phyloP scores from a whole-genome alignment of 192 early-diverging fungal species.

The Helicostylum pulchrum region DNA sequence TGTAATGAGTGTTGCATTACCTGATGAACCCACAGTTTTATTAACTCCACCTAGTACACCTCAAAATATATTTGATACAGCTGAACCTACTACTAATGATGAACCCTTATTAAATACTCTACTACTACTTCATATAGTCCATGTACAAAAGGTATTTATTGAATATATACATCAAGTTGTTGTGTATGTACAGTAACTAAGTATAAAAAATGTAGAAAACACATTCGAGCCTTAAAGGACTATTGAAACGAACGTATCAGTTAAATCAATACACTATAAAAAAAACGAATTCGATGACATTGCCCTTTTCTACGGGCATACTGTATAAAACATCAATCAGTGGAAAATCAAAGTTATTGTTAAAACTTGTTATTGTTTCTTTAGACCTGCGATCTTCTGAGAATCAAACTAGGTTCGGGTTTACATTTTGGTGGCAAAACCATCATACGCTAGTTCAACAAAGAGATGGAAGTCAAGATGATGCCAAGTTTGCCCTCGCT shows the following conservation, averaged over 20 bases:
- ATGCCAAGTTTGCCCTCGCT: conserved; percentile 13
- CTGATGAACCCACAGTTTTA: too few species aligned
- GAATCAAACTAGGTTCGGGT: background rate
- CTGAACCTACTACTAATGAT: too few species aligned
- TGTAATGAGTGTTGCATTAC: too few species aligned
- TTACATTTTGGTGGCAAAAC: conserved; percentile 9
- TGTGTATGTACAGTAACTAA: too few species aligned
- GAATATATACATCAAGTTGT: too few species aligned
- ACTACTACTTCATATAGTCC: background rate
- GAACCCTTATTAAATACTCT: background rate
- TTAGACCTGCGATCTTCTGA: background rate
- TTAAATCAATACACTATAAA: conserved; percentile 4
- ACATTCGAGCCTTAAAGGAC: conserved; percentile 3
- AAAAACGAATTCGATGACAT: background rate
- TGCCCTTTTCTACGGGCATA: background rate
- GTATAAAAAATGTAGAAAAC: conserved; percentile 12
- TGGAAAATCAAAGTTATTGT: background rate
- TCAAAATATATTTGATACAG: too few species aligned
- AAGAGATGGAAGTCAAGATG: background rate
- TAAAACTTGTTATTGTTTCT: background rate
- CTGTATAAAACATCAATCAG: background rate
- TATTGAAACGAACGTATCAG: conserved; percentile 9
- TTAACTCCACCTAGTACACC: too few species aligned
- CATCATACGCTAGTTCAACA: background rate
- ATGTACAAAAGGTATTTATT: conserved; percentile 17